Evolutionary conservation across 305 asterid species (phyloP).

Genomic region (Fraxinus floribunda): DNA sequence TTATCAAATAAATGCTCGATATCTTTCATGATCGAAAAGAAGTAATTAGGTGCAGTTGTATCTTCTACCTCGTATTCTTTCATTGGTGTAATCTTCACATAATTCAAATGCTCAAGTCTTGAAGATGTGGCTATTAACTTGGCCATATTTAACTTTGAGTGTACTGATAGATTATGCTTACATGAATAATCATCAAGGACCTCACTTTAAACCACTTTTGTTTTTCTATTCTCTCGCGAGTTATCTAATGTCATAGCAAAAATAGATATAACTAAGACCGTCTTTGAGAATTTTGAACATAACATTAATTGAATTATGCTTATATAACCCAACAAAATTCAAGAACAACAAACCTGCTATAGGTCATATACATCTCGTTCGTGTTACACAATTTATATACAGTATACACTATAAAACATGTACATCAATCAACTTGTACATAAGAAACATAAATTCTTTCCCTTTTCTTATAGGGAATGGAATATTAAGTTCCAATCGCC

Average conservation of each 20-base stretch:
- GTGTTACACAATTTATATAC: not conserved
- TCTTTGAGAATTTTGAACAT: not conserved
- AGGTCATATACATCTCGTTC: not conserved
- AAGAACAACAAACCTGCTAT: not conserved
- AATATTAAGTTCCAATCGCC: not conserved
- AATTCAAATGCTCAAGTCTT: too few relatives aligned
- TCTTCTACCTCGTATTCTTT: too few relatives aligned
- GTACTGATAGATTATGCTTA: too few relatives aligned
- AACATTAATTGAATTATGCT: not conserved
- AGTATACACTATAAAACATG: not conserved
- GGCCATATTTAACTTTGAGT: too few relatives aligned
- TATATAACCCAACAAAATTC: not conserved
- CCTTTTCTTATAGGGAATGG: not conserved
- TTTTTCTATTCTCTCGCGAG: not conserved
- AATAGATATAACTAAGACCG: not conserved
- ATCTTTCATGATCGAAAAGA: too few relatives aligned
- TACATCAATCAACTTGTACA: not conserved
- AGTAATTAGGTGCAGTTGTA: too few relatives aligned
- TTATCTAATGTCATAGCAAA: not conserved
- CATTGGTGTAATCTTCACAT: too few relatives aligned
- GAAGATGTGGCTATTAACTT: too few relatives aligned
- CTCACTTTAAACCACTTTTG: not conserved
- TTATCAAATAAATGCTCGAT: too few relatives aligned
- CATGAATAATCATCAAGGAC: not conserved
- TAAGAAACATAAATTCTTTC: not conserved